Evolutionary conservation across 179 eudicot species (phyloP), one percentile per base, ranked within the genome.

Genomic region (Heliamphora pulchella): DNA sequence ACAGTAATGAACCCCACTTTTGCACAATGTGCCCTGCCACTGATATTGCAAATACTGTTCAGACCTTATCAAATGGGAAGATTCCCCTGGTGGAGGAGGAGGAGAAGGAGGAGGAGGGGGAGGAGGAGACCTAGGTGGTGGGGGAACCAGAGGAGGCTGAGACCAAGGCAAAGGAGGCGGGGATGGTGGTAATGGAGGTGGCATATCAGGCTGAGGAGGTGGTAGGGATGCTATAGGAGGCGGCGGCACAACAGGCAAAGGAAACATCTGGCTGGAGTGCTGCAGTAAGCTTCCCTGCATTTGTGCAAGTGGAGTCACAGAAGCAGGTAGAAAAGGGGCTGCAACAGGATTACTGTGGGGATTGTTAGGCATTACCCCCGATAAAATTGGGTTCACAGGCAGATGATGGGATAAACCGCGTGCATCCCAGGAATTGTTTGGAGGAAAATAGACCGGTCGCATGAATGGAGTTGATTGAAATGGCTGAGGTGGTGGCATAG

Each of bases 1-100:
- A 81, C 97, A 94, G 80, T 91, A 96, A 71, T 90, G 92, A 81
- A 94, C 94, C 54, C 98, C 98, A 80, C 98, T 96, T 87, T 96
- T 96, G 47, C 92, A 90, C 76, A 96, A 85, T 47, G 90, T 78
- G 44, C 99, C 99, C 86, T 90, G 97, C 99, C 99, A 96, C 70
- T 82, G 88, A 83, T 83, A 82, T 73, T 84, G 86, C 72, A 63
- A 13, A 83, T 81, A 68, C 15, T 70, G 75, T 76, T 68, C 86
- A 64, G 84, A 68, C 80, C 77, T 70, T 41, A 78, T 88, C 58
- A 58, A 7, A 62, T 81, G 71, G 20, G 86, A 85, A 81, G 88
- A 78, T 81, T 87, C 90, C 48, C 54, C 50, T 46, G 87, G 85
- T 2, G 82, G 85, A 47, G 84, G 54, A 55, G 91, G 91, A 7